Percentiles rank a stretch among this genome's conserved stretches.
phyloP scores from a whole-genome alignment of 2,329 filamentous ascomycete genomes.

The Talaromyces sp. region DNA sequence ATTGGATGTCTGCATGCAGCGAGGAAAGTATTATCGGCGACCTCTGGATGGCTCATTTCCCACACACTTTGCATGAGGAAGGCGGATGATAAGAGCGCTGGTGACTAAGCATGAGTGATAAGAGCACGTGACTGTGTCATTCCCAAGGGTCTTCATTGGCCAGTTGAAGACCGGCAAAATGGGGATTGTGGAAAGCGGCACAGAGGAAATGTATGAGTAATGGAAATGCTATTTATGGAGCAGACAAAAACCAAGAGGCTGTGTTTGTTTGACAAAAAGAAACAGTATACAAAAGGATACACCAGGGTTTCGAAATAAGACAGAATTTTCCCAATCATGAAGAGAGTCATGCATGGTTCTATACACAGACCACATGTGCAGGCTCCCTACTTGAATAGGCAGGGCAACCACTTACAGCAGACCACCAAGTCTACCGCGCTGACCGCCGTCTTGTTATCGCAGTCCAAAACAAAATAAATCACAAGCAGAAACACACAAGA shows the following conservation, averaged over 20 bases:
- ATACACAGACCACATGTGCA: no score
- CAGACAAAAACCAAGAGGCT: no score
- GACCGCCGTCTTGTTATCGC: neutral
- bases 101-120: conserved; percentile 3
- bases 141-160: neutral
- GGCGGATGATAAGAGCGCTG: conserved; percentile 5
- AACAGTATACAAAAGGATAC: no score
- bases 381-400: no score
- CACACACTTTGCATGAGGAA: neutral
- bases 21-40: conserved; percentile 19
- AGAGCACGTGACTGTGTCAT: conserved; percentile 7
- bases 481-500: neutral
- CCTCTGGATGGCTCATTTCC: conserved; percentile 22
- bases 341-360: no score
- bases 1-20: conserved; percentile 17
- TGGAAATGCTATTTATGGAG: neutral
- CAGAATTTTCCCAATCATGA: no score
- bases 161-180: neutral
- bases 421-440: neutral
- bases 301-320: no score
- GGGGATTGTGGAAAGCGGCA: no score
- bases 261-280: no score
- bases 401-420: neutral
- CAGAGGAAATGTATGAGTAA: neutral
- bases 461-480: neutral